Conservation (phyloP, 2,329 filamentous ascomycete genomes). For the Venturia aucupariae region DNA sequence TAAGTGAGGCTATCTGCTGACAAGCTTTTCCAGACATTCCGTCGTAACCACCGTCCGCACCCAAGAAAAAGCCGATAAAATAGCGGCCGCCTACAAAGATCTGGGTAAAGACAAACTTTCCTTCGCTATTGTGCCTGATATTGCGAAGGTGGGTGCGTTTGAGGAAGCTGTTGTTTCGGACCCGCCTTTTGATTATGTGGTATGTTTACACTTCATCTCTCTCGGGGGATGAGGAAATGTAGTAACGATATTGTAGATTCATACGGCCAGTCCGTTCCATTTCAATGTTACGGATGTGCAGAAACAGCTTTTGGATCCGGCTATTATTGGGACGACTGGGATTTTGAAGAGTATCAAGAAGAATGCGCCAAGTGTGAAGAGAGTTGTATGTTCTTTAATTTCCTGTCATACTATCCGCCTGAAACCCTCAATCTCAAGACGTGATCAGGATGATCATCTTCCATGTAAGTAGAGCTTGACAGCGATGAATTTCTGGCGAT, state of each 20-base stretch:
- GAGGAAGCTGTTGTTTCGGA: slow-evolving; percentile 49
- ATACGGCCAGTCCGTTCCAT: slow-evolving; percentile 53
- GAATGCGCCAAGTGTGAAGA: slow-evolving; percentile 56
- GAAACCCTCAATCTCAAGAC: slow-evolving; percentile 22
- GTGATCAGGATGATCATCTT: too few species aligned
- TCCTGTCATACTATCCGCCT: slow-evolving; percentile 1
- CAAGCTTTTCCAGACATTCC: slow-evolving; percentile 49
- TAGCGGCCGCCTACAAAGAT: slow-evolving; percentile 44
- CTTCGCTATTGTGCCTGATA: slow-evolving; percentile 62
- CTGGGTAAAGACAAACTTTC: slow-evolving; percentile 48
- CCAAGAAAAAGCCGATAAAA: slow-evolving; percentile 52
- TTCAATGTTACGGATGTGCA: slow-evolving; percentile 64
- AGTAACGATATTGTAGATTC: slow-evolving; percentile 18
- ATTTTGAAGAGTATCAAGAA: slow-evolving; percentile 51
- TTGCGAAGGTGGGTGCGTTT: slow-evolving; percentile 62
- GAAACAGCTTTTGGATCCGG: slow-evolving; percentile 51
- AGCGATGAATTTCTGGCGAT: too few species aligned
- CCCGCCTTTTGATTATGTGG: slow-evolving; percentile 61
- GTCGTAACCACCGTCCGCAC: slow-evolving; percentile 56
- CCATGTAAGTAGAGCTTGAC: too few species aligned
- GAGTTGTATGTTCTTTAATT: slow-evolving; percentile 48
- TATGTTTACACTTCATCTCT: slow-evolving; percentile 24
- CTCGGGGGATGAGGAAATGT: neutral
- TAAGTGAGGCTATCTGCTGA: too few species aligned
- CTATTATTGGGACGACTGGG: slow-evolving; percentile 54